Base-by-base conservation (phyloP, 2,329 filamentous ascomycete species). In the Cladosporium sphaerospermum region DNA sequence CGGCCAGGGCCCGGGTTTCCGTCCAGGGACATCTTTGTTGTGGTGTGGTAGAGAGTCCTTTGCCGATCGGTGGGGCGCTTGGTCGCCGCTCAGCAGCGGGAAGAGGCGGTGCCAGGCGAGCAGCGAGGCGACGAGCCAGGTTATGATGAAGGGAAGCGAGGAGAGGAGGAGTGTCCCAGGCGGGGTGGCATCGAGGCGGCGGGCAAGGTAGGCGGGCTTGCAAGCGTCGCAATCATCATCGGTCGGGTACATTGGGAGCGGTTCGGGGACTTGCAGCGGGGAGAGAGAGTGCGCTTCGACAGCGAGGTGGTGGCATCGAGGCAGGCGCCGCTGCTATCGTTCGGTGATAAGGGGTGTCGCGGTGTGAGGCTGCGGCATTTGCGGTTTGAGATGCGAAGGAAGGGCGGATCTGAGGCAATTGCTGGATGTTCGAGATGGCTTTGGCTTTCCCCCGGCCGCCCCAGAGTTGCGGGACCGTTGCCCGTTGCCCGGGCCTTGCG, bases 51-150 rank as follows among this genome's bases (percentile, higher is more conserved):
- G 75, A 46, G 73, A 74, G 13, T 76, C 73, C 54, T 57, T 66
- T 44, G 58, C 81, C 77, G 63, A 85, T 78, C 60, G 82, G 80
- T 56, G 82, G 75, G 61, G 80, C 63, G 64, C 53, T 11, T 52
- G 55, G 54, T 72, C 65, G 55, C 77, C 77, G 39, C 85, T 83
- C 8, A 95, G 78, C n/a, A 81, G 73, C 3, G 89, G 88, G 62
- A 88, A 90, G 14, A 95, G 71, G 62, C 82, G 84, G 34, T 81
- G 79, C 47, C 83, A 78, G 46, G 86, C 84, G 51, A 87, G 70
- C 34, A 80, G 62, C 46, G 79, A 80, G 59, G 87, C 80, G 47
- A 79, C 64, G 57, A 81, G 59, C 69, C 92, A 92, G 36, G 88
- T 87, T 54, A 82, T 67, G 54, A 88, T 67, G 67, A 93, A 89